phyloP scores from a whole-genome alignment of 768 basidiomycete species.

The Kondoa subrosea region DNA sequence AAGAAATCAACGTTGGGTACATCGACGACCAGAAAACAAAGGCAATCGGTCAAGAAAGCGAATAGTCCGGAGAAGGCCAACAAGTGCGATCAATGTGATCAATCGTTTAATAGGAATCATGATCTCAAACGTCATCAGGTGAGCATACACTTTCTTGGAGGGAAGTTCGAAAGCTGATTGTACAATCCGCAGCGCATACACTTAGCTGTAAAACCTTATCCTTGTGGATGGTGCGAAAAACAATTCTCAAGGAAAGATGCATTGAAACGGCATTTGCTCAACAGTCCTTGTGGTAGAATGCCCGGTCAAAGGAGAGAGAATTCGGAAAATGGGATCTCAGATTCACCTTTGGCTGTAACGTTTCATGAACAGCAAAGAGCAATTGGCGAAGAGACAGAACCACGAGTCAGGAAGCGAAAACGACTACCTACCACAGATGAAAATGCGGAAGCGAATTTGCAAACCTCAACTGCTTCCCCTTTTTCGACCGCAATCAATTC shows the following conservation, averaged over 20 bases:
- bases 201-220: slow-evolving; percentile 32
- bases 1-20: neutral
- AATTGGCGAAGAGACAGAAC: neutral
- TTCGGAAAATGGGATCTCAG: neutral
- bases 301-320: neutral
- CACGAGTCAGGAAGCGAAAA: neutral
- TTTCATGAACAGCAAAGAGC: neutral
- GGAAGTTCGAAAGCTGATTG: neutral
- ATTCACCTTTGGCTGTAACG: neutral
- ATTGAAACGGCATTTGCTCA: slow-evolving; percentile 32
- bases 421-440: neutral
- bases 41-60: neutral
- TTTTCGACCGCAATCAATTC: too few species aligned
- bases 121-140: slow-evolving; percentile 30
- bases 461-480: too few species aligned
- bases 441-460: too few species aligned
- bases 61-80: slow-evolving; percentile 28
- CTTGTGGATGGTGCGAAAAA: slow-evolving; percentile 32
- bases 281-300: slow-evolving; percentile 29
- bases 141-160: neutral
- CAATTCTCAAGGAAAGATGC: slow-evolving; percentile 34
- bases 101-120: slow-evolving; percentile 35
- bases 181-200: slow-evolving; percentile 29
- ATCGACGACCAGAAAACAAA: neutral
- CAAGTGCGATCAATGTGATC: slow-evolving; percentile 34